Evolutionary conservation across 1,284 basidiomycete genomes (phyloP), one percentile per base, ranked within the genome.

Genomic region (Puccinia polysora): DNA sequence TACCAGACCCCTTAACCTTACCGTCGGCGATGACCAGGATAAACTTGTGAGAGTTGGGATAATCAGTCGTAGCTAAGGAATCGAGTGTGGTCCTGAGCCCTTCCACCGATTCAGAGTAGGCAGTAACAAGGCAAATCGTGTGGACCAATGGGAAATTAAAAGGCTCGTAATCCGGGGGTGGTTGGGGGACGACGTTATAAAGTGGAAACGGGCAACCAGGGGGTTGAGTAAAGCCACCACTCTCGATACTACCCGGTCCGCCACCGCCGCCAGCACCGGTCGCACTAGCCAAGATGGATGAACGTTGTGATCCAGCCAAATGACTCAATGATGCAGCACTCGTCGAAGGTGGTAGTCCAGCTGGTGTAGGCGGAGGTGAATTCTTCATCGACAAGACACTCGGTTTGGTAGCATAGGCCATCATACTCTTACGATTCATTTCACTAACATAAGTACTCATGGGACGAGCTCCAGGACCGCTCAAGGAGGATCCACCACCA

Each of bases 21-120:
- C 96, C 96, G 80, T 99, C 96, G 58, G 93, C 91, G 76, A 99
- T 95, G 78, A 99, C 88, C 74, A 98, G 83, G 74, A 99, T 88
- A 65, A 97, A 80, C 80, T 98, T 98, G 83, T 98, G 96, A 76
- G 89, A 91, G 83, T 98, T 97, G 32, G 95, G 95, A 79, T 97
- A 99, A 81, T 97, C 94, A 53, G 95, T 97, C 6, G 95, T 98
- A 4, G 94, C 93, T 28, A 99, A 86, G 18, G 95, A 97, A 81
- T 99, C 95, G 28, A 99, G 83, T 0, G 96, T 99, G 7, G 96
- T 98, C 45, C 95, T 87, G 2, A 99, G 84, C 83, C 96, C 96
- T 80, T 97, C 94, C 36, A 95, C 85, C 1, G 91, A 95, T 81
- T 99, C 95, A 0, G 94, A 97, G 80, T 99, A 99, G 2, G 96